phyloP scores from a whole-genome alignment of 225 moss, liverwort and hornwort species.

The Takakia lepidozioides region DNA sequence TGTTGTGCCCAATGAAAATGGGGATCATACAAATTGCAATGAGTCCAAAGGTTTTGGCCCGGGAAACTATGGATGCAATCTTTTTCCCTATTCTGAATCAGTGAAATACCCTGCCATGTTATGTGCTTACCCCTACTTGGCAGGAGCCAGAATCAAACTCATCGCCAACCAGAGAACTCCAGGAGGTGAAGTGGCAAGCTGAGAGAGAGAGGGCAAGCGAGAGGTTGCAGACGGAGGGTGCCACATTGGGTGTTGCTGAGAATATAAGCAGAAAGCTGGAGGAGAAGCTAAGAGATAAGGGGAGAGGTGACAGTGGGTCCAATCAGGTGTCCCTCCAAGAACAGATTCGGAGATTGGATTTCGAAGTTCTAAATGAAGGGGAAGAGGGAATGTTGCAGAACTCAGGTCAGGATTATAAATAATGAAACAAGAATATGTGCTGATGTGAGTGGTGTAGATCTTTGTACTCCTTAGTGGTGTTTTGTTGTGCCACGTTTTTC shows the following conservation, averaged over 20 bases:
- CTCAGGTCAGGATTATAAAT: too few species aligned
- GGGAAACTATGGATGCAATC: too few species aligned
- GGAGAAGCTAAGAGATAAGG: constrained; percentile 6
- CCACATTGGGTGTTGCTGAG: constrained; percentile 4
- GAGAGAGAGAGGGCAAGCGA: constrained; percentile 8
- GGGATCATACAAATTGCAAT: too few species aligned
- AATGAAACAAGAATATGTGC: too few species aligned
- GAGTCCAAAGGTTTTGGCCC: too few species aligned
- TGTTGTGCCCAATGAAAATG: too few species aligned
- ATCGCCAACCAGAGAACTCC: neutral
- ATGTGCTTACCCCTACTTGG: neutral
- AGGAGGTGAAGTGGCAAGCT: constrained; percentile 10
- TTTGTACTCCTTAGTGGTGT: too few species aligned
- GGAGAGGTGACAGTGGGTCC: neutral
- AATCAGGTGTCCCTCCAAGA: neutral
- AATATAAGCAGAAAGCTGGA: constrained; percentile 1
- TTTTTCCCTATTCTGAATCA: neutral
- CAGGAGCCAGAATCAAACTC: constrained; percentile 9
- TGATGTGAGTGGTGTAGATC: too few species aligned
- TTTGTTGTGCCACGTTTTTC: too few species aligned
- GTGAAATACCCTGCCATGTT: neutral
- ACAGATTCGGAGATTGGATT: constrained; percentile 4
- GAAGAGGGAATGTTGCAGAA: neutral
- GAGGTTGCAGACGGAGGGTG: constrained; percentile 10
- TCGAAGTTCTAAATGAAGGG: too few species aligned